phyloP scores from a whole-genome alignment of 352 stramenopile genomes.

The Globisporangium perplexum region DNA sequence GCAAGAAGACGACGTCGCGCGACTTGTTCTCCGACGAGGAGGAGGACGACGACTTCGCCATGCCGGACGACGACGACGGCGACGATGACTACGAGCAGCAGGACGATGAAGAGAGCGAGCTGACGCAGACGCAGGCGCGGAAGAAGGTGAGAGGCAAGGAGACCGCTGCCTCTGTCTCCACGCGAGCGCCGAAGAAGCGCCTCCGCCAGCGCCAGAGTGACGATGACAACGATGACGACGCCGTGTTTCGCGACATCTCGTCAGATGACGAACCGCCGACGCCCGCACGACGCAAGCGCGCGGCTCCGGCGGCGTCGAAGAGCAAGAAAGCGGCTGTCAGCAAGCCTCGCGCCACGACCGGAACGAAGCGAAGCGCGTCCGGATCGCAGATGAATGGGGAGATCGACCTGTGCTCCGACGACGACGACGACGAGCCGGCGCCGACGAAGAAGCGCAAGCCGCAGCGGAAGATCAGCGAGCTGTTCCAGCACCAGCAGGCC shows the following conservation, averaged over 20 bases:
- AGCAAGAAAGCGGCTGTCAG: constrained; percentile 6
- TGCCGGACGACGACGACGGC: constrained; percentile 41
- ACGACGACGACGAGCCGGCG: constrained; percentile 37
- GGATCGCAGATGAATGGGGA: constrained; percentile 11
- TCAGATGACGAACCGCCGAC: constrained; percentile 4
- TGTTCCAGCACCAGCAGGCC: constrained; percentile 42
- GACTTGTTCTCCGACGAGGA: constrained; percentile 43
- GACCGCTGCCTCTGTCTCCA: constrained; percentile 5
- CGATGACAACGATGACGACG: constrained; percentile 26
- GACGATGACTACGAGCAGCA: constrained; percentile 59
- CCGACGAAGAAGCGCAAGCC: constrained; percentile 21
- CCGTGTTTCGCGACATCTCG: constrained; percentile 15
- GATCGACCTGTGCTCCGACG: constrained; percentile 51
- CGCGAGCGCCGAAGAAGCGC: constrained; percentile 26
- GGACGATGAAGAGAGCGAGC: constrained; percentile 22
- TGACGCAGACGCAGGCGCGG: constrained; percentile 23
- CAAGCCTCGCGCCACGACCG: constrained; percentile 2
- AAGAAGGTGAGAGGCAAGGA: constrained; percentile 11
- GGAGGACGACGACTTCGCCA: constrained; percentile 19
- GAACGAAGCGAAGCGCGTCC: constrained; percentile 1
- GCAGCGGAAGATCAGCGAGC: constrained; percentile 52
- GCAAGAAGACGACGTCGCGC: constrained; percentile 21
- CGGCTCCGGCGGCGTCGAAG: constrained; percentile 3
- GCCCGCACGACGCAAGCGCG: constrained; percentile 9
- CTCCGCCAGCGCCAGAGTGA: constrained; percentile 27